Conservation (phyloP, 2,329 filamentous ascomycete genomes). For the Sporothrix protearum region DNA sequence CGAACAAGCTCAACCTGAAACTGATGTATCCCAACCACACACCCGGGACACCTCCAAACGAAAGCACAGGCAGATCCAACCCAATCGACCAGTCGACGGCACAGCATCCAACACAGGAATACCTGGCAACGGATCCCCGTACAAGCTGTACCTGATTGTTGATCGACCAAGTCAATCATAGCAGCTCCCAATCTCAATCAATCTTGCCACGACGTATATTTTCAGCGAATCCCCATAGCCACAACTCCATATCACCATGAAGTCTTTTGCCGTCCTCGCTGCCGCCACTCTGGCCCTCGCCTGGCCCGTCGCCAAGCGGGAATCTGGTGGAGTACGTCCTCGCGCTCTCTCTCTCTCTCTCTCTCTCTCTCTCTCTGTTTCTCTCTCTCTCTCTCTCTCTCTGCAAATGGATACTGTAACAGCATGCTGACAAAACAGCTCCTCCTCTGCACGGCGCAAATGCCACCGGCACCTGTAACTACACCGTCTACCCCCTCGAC, state of each 20-base stretch:
- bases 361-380: too few relatives aligned
- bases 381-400: too few relatives aligned
- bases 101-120: background rate
- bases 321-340: slow-evolving; percentile 47
- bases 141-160: background rate
- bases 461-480: slow-evolving; percentile 46
- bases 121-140: background rate
- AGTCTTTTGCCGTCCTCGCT: slow-evolving; percentile 23
- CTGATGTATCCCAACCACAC: background rate
- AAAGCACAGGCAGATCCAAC: background rate
- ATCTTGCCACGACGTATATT: background rate
- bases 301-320: slow-evolving; percentile 40
- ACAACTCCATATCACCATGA: slow-evolving; percentile 20
- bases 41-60: background rate
- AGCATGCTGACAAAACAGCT: slow-evolving; percentile 36
- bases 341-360: too few relatives aligned
- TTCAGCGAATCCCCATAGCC: background rate
- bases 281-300: slow-evolving; percentile 23
- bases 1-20: background rate
- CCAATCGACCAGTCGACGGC: too few relatives aligned
- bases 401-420: too few relatives aligned
- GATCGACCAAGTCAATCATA: background rate
- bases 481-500: slow-evolving; percentile 43
- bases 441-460: slow-evolving; percentile 51
- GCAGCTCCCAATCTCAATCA: background rate